Percentiles rank a stretch among this genome's conserved stretches.
These are phyloP conservation scores for Rhodotorula sp. DNA, from an alignment of 1,284 basidiomycete genomes.

Conservation along the genomic window DNA sequence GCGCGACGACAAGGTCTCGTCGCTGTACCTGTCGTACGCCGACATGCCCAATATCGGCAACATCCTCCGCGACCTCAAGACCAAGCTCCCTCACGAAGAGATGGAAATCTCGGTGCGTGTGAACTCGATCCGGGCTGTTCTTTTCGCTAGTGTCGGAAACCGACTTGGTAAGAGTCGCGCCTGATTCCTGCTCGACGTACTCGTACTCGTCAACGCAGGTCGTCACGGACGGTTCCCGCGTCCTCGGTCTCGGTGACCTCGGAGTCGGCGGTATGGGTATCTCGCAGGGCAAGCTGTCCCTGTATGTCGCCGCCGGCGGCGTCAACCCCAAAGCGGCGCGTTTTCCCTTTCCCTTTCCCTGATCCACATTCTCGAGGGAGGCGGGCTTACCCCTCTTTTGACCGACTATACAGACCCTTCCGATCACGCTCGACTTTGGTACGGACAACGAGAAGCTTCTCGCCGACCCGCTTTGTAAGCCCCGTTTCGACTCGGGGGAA, in stretches of 20 bases:
- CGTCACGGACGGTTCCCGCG: constrained; percentile 77
- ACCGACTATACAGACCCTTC: constrained; percentile 58
- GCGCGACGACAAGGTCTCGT: constrained; percentile 25
- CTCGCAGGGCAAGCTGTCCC: constrained; percentile 84
- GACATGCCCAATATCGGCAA: constrained; percentile 65
- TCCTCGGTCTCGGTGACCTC: constrained; percentile 88
- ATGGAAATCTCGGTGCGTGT: constrained; percentile 39
- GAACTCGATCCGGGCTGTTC: too few species aligned
- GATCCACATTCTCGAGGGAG: neutral
- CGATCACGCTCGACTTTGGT: constrained; percentile 81
- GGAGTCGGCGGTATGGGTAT: constrained; percentile 69
- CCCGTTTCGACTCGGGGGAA: neutral
- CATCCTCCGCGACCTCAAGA: constrained; percentile 48
- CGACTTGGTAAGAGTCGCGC: neutral
- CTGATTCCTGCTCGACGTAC: too few species aligned
- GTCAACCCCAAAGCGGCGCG: constrained; percentile 69
- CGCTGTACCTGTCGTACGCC: constrained; percentile 70
- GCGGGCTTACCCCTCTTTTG: neutral
- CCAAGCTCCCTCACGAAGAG: constrained; percentile 41
- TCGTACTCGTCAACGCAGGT: constrained; percentile 38
- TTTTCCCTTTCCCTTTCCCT: neutral
- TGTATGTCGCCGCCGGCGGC: constrained; percentile 75
- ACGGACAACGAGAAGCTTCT: constrained; percentile 81
- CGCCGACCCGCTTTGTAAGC: constrained; percentile 71
- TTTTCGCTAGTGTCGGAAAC: too few species aligned